Evolutionary conservation across 1,139 yeast species (phyloP).

Genomic region (Spathaspora sp.): DNA sequence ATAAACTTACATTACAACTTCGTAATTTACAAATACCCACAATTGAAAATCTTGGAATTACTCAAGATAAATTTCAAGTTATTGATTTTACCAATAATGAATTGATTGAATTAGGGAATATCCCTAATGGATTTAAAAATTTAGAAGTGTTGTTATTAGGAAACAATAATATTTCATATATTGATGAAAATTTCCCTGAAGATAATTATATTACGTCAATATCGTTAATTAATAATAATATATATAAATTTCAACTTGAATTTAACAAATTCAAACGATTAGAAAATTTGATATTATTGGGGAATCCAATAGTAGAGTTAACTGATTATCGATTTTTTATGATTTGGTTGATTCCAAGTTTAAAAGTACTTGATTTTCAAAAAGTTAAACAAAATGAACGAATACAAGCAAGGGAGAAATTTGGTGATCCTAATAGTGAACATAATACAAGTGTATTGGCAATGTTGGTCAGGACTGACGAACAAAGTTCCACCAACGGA

Average conservation of each 20-base stretch:
- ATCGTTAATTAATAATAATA: slow-evolving; percentile 53
- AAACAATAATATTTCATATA: slow-evolving; percentile 48
- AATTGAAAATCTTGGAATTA: slow-evolving; percentile 36
- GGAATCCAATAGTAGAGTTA: slow-evolving; percentile 59
- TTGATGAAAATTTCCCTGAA: slow-evolving; percentile 17
- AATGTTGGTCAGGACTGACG: slow-evolving; percentile 9
- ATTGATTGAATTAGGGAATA: slow-evolving; percentile 49
- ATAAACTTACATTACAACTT: slow-evolving; percentile 34
- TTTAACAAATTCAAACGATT: slow-evolving; percentile 40
- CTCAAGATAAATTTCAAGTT: slow-evolving; percentile 43
- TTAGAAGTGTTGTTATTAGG: slow-evolving; percentile 55
- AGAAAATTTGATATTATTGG: slow-evolving; percentile 50
- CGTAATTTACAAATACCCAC: slow-evolving; percentile 33
- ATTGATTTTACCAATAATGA: slow-evolving; percentile 72
- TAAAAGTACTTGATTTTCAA: slow-evolving; percentile 65
- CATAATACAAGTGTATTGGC: slow-evolving; percentile 14
- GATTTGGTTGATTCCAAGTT: slow-evolving; percentile 61
- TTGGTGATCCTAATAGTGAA: slow-evolving; percentile 33
- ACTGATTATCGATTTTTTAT: slow-evolving; percentile 59
- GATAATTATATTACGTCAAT: slow-evolving; percentile 41
- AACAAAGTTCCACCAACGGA: not conserved
- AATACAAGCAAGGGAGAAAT: slow-evolving; percentile 37
- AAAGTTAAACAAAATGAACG: slow-evolving; percentile 61
- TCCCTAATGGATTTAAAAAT: slow-evolving; percentile 44
- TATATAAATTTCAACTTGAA: slow-evolving; percentile 25